Conservation (phyloP, 768 basidiomycete genomes). For the Agaricus blazei region DNA sequence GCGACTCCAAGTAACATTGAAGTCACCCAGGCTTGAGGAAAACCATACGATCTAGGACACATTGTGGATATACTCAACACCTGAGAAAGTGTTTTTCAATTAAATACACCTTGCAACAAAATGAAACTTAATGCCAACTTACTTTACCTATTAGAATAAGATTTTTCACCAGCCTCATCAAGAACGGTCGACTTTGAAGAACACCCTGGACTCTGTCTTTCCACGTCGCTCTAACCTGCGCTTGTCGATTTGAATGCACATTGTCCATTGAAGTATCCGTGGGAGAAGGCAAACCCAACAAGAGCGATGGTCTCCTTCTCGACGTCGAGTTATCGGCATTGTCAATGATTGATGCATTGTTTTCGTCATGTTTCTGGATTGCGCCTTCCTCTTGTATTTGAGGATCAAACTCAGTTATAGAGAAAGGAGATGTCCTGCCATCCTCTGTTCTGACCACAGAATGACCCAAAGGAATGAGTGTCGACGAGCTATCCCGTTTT, state of each 20-base stretch:
- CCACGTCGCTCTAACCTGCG: neutral
- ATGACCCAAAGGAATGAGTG: constrained; percentile 9
- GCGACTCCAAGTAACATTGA: constrained; percentile 10
- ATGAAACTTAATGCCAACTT: constrained; percentile 2
- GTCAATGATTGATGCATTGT: neutral
- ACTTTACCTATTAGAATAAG: constrained; percentile 10
- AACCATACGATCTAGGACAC: constrained; percentile 4
- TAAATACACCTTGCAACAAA: neutral
- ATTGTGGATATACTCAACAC: constrained; percentile 10
- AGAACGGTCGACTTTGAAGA: neutral
- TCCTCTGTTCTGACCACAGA: neutral
- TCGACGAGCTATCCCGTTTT: neutral
- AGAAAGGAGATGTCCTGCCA: neutral
- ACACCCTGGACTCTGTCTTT: neutral
- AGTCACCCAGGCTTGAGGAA: constrained; percentile 8
- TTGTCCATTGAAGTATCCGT: neutral
- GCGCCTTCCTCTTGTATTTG: neutral
- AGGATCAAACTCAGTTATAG: neutral
- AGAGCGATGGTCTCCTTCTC: neutral
- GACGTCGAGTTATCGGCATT: neutral
- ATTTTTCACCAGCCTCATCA: constrained; percentile 8
- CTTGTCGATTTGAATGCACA: neutral
- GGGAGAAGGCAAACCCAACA: constrained; percentile 6
- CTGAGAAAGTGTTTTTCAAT: neutral
- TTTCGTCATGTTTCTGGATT: neutral